A percentile compares a stretch with the other conserved stretches of the same genome.
These are phyloP conservation scores for Closterium sp. DNA, from an alignment of 139 green algal species.

Conservation along the genomic window DNA sequence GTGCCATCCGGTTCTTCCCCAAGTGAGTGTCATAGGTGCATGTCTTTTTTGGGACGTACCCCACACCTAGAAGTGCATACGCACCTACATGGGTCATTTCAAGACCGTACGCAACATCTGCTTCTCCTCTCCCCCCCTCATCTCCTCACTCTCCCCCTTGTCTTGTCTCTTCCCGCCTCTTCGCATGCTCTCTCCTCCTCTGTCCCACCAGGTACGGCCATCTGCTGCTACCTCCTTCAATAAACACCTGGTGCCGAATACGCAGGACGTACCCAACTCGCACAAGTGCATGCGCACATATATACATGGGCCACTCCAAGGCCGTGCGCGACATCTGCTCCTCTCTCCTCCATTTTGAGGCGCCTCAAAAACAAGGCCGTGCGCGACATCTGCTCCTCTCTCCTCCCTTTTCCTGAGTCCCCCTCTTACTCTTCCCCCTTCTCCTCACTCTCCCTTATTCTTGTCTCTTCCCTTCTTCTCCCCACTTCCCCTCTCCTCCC, in stretches of 20 bases:
- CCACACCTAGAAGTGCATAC: constrained; percentile 82
- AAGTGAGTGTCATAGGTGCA: neutral
- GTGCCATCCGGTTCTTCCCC: constrained; percentile 87
- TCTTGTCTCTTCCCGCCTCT: no score
- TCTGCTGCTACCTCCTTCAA: constrained; percentile 86
- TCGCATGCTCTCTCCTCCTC: neutral
- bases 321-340: constrained; percentile 88
- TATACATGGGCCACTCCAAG: constrained; percentile 92
- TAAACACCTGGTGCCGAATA: constrained; percentile 97
- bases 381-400: no score
- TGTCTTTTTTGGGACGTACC: no score
- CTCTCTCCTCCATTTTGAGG: no score
- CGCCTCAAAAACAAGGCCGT: no score
- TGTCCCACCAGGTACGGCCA: constrained; percentile 73
- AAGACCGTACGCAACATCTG: constrained; percentile 89
- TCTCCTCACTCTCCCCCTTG: no score
- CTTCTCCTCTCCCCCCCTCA: constrained; percentile 60
- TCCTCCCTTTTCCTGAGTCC: no score
- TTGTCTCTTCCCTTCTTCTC: neutral
- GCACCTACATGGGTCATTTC: constrained; percentile 90
- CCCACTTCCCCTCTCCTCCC: neutral
- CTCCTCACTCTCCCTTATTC: neutral
- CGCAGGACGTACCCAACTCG: constrained; percentile 80
- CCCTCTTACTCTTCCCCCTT: neutral
- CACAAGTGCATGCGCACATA: constrained; percentile 94